These are phyloP conservation scores for Ophiostoma perfectum DNA, from an alignment of 2,329 filamentous ascomycete genomes.

Conservation along the genomic window DNA sequence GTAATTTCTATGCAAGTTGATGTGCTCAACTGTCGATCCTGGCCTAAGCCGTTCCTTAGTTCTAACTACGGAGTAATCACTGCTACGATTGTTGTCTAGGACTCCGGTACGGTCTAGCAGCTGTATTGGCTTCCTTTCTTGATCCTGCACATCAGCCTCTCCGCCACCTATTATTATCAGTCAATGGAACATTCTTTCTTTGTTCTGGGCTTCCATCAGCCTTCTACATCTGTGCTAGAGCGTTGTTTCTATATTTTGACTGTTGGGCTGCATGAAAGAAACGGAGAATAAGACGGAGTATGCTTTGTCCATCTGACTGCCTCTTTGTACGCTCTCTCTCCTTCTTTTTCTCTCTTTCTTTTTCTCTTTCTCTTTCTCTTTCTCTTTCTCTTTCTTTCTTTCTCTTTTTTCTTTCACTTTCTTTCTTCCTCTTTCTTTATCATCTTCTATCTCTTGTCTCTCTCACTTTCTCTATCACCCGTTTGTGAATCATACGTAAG, in stretches of 20 bases:
- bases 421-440: background rate
- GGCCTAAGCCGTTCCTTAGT: no score
- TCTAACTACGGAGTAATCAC: no score
- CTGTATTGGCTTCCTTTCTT: background rate
- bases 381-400: background rate
- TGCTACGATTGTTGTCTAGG: no score
- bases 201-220: background rate
- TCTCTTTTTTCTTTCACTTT: background rate
- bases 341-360: no score
- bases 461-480: no score
- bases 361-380: no score
- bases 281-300: background rate
- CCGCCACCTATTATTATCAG: background rate
- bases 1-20: no score
- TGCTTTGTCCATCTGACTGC: background rate
- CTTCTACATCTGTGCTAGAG: background rate
- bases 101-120: no score
- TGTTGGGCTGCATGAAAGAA: background rate
- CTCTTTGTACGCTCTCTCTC: no score
- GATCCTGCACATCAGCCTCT: background rate
- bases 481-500: background rate
- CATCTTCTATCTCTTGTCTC: background rate
- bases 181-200: background rate
- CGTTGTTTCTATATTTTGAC: background rate
- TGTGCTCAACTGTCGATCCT: no score